Conservation (phyloP, 441 rosid genomes). For the Dalechampia spathulata region DNA sequence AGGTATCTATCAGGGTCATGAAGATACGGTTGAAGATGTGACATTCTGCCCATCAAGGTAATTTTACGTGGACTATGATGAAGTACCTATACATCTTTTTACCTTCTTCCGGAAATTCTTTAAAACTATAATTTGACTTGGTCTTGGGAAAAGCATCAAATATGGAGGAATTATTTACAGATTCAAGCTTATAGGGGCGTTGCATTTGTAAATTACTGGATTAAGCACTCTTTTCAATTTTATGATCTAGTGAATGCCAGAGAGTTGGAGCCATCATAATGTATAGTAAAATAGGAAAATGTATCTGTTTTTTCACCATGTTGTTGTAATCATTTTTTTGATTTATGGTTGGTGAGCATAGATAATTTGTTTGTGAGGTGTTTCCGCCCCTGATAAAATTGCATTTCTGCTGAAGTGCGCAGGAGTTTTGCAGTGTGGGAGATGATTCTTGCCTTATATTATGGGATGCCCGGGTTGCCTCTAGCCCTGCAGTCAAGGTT, state of each 20-base stretch:
- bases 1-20: constrained; percentile 84
- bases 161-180: neutral
- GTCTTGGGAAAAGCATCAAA: neutral
- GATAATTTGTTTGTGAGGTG: neutral
- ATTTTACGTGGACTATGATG: constrained; percentile 13
- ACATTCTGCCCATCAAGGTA: constrained; percentile 95
- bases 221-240: neutral
- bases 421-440: constrained; percentile 98
- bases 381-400: constrained; percentile 25
- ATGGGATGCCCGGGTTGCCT: constrained; percentile 96
- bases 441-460: constrained; percentile 98
- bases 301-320: no score
- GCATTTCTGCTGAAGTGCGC: constrained; percentile 49
- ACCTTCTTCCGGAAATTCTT: neutral
- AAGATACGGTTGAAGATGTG: constrained; percentile 98
- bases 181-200: neutral
- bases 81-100: neutral
- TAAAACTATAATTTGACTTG: neutral
- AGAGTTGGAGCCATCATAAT: neutral
- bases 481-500: constrained; percentile 76
- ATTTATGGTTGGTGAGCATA: neutral
- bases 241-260: neutral
- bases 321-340: neutral
- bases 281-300: no score
- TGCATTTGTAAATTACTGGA: neutral